Percentiles rank a stretch among this genome's conserved stretches.
These are phyloP conservation scores for Aspergillus latus DNA, from an alignment of 2,329 filamentous ascomycete species.

Conservation along the genomic window DNA sequence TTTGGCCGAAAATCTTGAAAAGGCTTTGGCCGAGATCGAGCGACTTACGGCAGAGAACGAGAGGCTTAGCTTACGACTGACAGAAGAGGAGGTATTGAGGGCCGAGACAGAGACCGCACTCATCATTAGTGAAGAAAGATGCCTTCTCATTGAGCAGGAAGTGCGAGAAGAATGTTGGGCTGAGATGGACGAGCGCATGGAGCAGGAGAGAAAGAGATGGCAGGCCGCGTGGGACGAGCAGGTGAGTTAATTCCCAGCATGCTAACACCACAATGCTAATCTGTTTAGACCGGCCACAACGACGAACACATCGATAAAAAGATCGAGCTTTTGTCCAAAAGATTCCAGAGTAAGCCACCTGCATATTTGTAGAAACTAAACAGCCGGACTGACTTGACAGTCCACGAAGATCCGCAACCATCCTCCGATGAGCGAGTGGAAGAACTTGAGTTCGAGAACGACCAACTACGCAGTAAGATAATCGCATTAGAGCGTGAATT, in stretches of 20 bases:
- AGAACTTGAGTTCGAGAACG: conserved; percentile 69
- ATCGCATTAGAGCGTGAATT: conserved; percentile 66
- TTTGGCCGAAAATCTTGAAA: conserved; percentile 69
- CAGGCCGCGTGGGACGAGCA: conserved; percentile 77
- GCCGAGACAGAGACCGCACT: conserved; percentile 72
- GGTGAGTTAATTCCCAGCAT: conserved; percentile 35
- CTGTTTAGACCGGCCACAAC: conserved; percentile 58
- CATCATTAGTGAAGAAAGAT: conserved; percentile 60
- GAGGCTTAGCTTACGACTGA: conserved; percentile 66
- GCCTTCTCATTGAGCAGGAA: conserved; percentile 76
- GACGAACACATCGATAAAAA: conserved; percentile 89
- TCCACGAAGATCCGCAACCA: conserved; percentile 50
- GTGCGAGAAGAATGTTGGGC: conserved; percentile 84
- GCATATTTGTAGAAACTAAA: background rate
- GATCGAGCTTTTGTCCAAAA: conserved; percentile 68
- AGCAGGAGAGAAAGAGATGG: conserved; percentile 76
- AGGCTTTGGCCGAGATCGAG: conserved; percentile 76
- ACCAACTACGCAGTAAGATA: conserved; percentile 65
- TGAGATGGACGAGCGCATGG: conserved; percentile 79
- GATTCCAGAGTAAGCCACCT: conserved; percentile 45
- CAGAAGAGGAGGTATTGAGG: conserved; percentile 68
- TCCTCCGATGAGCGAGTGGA: conserved; percentile 60
- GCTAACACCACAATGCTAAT: conserved; percentile 17
- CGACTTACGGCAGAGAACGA: conserved; percentile 78
- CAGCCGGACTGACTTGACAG: conserved; percentile 19